Conservation (phyloP, 2,329 filamentous ascomycete species). For the Lachnellula suecica region DNA sequence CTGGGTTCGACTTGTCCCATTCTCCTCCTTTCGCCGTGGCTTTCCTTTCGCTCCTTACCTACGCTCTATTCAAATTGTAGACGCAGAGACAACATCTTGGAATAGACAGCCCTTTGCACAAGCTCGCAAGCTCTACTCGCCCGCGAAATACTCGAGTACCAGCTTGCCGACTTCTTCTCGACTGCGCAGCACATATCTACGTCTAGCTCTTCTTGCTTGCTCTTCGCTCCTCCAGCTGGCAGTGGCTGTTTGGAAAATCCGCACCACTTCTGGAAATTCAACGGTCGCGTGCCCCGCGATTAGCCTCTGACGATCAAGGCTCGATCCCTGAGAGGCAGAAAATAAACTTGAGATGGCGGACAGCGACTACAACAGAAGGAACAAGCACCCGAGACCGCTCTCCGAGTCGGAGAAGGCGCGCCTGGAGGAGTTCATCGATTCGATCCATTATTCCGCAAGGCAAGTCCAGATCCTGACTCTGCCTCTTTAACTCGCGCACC, state of each 20-base stretch:
- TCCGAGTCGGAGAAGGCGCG: slow-evolving; percentile 78
- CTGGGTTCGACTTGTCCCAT: no score
- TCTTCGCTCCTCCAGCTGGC: not conserved
- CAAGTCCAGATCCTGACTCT: slow-evolving; percentile 42
- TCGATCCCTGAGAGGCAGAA: not conserved
- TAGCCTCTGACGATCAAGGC: not conserved
- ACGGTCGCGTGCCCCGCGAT: slow-evolving; percentile 15
- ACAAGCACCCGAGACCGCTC: slow-evolving; percentile 79
- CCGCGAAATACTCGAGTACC: no score
- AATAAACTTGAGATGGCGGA: slow-evolving; percentile 24
- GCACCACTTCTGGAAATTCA: not conserved
- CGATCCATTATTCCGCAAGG: slow-evolving; percentile 94
- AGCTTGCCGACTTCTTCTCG: not conserved
- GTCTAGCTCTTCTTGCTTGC: not conserved
- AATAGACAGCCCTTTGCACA: not conserved
- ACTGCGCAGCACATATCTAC: not conserved
- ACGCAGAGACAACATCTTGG: not conserved
- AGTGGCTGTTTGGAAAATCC: not conserved
- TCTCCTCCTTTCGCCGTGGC: no score
- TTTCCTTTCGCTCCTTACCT: not conserved
- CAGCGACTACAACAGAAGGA: slow-evolving; percentile 75
- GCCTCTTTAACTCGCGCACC: not conserved
- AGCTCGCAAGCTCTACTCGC: no score
- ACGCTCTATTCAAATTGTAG: not conserved
- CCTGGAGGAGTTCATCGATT: slow-evolving; percentile 87